A percentile compares a stretch with the other conserved stretches of the same genome.
Conservation (phyloP, 169 alveolate species). For the Ichthyophthirius multifiliis region DNA sequence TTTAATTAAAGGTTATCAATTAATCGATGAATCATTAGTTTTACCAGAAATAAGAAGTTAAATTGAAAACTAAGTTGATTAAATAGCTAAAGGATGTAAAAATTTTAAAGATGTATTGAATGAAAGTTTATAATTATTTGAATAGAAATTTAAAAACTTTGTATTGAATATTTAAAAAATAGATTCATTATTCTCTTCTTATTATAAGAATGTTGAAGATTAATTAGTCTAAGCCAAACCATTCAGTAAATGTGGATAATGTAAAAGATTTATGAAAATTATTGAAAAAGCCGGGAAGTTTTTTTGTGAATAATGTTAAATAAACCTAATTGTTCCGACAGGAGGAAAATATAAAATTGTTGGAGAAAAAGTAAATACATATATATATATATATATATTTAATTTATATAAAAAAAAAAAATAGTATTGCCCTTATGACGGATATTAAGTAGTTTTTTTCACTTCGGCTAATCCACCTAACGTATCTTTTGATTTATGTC, state of each 20-base stretch:
- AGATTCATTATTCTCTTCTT: neutral
- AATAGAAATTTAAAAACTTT: neutral
- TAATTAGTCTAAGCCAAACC: neutral
- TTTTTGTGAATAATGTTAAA: slow-evolving; percentile 16
- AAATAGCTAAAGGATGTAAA: slow-evolving; percentile 25
- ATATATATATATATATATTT: neutral
- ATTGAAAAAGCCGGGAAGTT: slow-evolving; percentile 4
- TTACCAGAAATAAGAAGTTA: slow-evolving; percentile 24
- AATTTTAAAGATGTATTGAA: slow-evolving; percentile 12
- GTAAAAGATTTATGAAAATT: slow-evolving; percentile 25
- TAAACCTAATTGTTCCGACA: neutral
- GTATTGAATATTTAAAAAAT: slow-evolving; percentile 9
- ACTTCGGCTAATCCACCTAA: slow-evolving; percentile 12
- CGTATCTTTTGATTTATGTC: slow-evolving; percentile 15
- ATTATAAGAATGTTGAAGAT: neutral
- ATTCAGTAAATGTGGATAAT: slow-evolving; percentile 33
- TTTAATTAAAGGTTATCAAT: slow-evolving; percentile 28
- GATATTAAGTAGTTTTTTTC: slow-evolving; percentile 15
- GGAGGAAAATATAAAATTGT: slow-evolving; percentile 24
- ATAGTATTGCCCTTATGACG: slow-evolving; percentile 28
- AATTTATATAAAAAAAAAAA: neutral
- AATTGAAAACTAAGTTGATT: slow-evolving; percentile 25
- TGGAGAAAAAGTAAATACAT: slow-evolving; percentile 7
- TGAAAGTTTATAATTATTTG: slow-evolving; percentile 15
- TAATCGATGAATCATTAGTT: slow-evolving; percentile 33